These are phyloP conservation scores for Escovopsis sp. DNA, from an alignment of 2,329 filamentous ascomycete genomes.

Conservation along the genomic window DNA sequence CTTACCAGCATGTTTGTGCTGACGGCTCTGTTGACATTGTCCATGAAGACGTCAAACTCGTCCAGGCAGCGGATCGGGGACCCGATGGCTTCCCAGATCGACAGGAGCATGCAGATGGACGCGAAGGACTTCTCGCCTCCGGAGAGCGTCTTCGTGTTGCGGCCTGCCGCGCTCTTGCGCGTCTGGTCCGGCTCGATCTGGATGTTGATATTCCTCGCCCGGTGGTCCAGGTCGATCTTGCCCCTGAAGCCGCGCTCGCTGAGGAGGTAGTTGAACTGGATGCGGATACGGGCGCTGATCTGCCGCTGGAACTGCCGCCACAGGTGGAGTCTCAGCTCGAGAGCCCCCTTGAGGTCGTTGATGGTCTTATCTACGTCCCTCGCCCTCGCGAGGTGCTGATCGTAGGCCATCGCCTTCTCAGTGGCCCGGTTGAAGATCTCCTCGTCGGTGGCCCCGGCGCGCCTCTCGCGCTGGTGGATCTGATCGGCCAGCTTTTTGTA, in stretches of 20 bases:
- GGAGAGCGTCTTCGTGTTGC: slow-evolving; percentile 82
- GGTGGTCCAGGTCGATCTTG: slow-evolving; percentile 64
- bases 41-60: slow-evolving; percentile 99
- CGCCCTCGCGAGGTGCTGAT: slow-evolving; percentile 28
- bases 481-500: slow-evolving; percentile 41
- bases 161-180: slow-evolving; percentile 51
- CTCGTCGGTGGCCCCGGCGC: slow-evolving; percentile 48
- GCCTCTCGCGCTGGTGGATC: slow-evolving; percentile 39
- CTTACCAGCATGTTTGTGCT: slow-evolving; percentile 86
- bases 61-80: slow-evolving; percentile 88
- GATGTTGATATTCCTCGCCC: slow-evolving; percentile 58
- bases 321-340: slow-evolving; percentile 54
- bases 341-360: slow-evolving; percentile 37
- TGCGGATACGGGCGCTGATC: slow-evolving; percentile 74
- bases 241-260: slow-evolving; percentile 83
- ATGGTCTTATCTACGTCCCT: slow-evolving; percentile 27
- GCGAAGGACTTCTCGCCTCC: slow-evolving; percentile 97
- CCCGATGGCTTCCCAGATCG: slow-evolving; percentile 97
- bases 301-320: slow-evolving; percentile 72
- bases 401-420: slow-evolving; percentile 26
- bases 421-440: slow-evolving; percentile 41
- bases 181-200: slow-evolving; percentile 60
- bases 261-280: slow-evolving; percentile 77
- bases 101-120: slow-evolving; percentile 81
- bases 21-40: slow-evolving; percentile 84